Percentiles rank a stretch among this genome's conserved stretches.
Evolutionary conservation across 441 rosid genomes (phyloP).

Genomic region (Adansonia madagascariensis): DNA sequence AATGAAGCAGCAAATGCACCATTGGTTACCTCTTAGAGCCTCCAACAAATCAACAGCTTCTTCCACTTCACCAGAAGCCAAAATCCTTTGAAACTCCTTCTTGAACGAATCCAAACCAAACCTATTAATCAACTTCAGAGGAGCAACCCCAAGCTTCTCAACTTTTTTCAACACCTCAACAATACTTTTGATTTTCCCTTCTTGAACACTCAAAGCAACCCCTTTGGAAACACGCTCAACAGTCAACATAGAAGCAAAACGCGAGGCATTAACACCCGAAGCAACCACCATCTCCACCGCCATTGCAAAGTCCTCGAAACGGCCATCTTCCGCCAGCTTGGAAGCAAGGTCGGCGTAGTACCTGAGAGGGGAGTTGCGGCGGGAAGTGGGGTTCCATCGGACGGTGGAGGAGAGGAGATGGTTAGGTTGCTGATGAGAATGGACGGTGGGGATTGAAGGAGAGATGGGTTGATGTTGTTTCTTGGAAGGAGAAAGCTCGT

Average conservation of each 20-base stretch:
- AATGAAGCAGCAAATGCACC: background rate
- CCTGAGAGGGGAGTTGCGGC: slow-evolving; percentile 36
- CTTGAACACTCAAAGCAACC: slow-evolving; percentile 48
- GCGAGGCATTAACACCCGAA: slow-evolving; percentile 55
- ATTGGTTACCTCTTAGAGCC: slow-evolving; percentile 66
- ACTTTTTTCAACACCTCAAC: slow-evolving; percentile 55
- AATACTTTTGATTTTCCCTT: slow-evolving; percentile 57
- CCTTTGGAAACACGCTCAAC: slow-evolving; percentile 55
- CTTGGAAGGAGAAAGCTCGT: slow-evolving; percentile 40
- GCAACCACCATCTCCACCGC: slow-evolving; percentile 57
- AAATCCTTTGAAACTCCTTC: slow-evolving; percentile 56
- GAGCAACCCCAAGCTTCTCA: slow-evolving; percentile 61
- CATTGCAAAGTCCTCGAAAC: slow-evolving; percentile 61
- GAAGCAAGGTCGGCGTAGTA: slow-evolving; percentile 65
- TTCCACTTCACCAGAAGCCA: slow-evolving; percentile 53
- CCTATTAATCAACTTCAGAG: slow-evolving; percentile 55
- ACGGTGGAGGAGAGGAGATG: slow-evolving; percentile 37
- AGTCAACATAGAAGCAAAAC: slow-evolving; percentile 51
- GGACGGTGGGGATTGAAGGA: slow-evolving; percentile 36
- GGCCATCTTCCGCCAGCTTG: slow-evolving; percentile 70
- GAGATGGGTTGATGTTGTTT: slow-evolving; percentile 21
- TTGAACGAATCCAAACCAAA: slow-evolving; percentile 49
- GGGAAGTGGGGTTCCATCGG: slow-evolving; percentile 43
- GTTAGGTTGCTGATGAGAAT: slow-evolving; percentile 33
- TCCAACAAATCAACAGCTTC: slow-evolving; percentile 66